These are phyloP conservation scores for Tuber indicum DNA, from an alignment of 495 filamentous ascomycete genomes.

Conservation along the genomic window DNA sequence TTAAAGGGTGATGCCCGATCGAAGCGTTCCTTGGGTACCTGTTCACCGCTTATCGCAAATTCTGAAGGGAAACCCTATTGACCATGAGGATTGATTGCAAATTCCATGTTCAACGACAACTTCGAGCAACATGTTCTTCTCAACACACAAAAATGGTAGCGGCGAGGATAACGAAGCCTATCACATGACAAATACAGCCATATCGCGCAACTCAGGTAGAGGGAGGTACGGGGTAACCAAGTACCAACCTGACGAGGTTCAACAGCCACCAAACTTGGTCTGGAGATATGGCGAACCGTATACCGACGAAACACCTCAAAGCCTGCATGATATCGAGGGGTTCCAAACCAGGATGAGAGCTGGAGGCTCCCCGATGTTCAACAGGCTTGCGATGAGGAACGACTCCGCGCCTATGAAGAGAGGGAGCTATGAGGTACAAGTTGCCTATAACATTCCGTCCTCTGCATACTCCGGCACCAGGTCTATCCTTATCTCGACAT, in stretches of 20 bases:
- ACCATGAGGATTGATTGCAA: constrained; percentile 90
- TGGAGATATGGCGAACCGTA: constrained; percentile 57
- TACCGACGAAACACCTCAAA: constrained; percentile 52
- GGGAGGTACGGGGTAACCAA: constrained; percentile 63
- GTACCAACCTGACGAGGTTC: constrained; percentile 58
- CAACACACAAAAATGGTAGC: constrained; percentile 42
- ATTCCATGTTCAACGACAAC: constrained; percentile 92
- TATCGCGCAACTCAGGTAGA: constrained; percentile 76
- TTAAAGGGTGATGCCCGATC: constrained; percentile 65
- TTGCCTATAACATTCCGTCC: constrained; percentile 61
- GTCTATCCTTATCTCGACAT: constrained; percentile 81
- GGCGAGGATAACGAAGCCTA: constrained; percentile 49
- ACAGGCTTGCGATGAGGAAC: constrained; percentile 79
- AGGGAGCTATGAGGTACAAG: constrained; percentile 70
- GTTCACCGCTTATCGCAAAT: constrained; percentile 61
- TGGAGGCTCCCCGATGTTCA: constrained; percentile 84
- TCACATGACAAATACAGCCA: constrained; percentile 63
- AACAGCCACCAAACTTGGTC: constrained; percentile 80
- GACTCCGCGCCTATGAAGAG: constrained; percentile 59
- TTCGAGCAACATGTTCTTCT: constrained; percentile 56
- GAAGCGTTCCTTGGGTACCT: constrained; percentile 56
- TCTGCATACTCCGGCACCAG: constrained; percentile 81
- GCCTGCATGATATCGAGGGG: constrained; percentile 60
- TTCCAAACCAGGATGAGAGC: constrained; percentile 99
- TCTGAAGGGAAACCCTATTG: constrained; percentile 64